Evolutionary conservation across 495 filamentous ascomycete genomes (phyloP).

Genomic region (Hyphodiscus hymeniophilus): DNA sequence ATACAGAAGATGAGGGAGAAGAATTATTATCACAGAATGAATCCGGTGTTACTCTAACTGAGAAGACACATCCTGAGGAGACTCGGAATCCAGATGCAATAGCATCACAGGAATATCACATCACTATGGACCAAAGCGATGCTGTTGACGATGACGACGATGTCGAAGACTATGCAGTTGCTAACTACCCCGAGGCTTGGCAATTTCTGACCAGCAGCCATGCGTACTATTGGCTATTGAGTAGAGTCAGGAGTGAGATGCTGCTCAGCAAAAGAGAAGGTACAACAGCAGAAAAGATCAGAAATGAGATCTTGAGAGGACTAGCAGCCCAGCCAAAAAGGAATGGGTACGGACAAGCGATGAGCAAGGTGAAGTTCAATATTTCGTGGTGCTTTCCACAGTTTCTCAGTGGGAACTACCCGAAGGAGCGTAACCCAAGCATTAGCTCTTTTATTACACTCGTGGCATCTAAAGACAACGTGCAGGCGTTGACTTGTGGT

Average conservation of each 20-base stretch:
- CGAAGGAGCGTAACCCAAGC: conserved; percentile 15
- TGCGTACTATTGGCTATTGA: background rate
- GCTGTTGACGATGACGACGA: background rate
- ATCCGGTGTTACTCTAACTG: too few species aligned
- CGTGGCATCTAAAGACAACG: conserved; percentile 21
- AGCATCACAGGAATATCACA: too few species aligned
- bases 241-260: background rate
- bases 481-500: conserved; percentile 25
- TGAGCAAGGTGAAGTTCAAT: background rate
- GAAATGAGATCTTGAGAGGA: background rate
- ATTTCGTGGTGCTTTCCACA: conserved; percentile 19
- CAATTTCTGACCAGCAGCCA: background rate
- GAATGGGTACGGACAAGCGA: background rate
- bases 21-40: too few species aligned
- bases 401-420: conserved; percentile 21
- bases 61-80: too few species aligned
- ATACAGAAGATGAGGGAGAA: too few species aligned
- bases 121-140: background rate
- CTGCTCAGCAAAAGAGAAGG: background rate
- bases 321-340: background rate
- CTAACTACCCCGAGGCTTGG: background rate
- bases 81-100: too few species aligned
- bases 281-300: background rate
- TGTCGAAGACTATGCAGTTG: background rate
- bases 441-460: conserved; percentile 20